Conservation (phyloP, 345 rosid species). For the Salix arbutifolia region DNA sequence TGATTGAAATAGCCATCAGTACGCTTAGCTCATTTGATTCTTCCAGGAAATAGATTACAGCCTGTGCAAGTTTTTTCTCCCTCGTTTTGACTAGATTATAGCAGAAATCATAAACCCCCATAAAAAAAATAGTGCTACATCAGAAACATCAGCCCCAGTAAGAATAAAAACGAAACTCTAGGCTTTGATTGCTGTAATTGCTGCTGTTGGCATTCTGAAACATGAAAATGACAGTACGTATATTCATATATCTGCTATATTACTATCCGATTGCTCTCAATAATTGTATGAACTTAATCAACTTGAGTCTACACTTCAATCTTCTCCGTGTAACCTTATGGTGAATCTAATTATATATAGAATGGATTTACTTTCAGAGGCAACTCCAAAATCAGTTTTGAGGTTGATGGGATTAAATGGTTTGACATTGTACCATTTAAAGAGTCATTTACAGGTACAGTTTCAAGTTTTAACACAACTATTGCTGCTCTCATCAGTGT, state of each 20-base stretch:
- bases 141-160: background rate
- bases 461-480: background rate
- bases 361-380: constrained; percentile 41
- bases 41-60: background rate
- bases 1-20: background rate
- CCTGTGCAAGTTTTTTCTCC: background rate
- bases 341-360: background rate
- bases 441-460: constrained; percentile 88
- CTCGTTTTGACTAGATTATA: background rate
- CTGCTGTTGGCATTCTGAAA: background rate
- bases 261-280: background rate
- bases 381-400: constrained; percentile 86
- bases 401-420: constrained; percentile 91
- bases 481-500: background rate
- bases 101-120: background rate
- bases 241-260: background rate
- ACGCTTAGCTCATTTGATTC: background rate
- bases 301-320: background rate
- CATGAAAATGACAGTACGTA: background rate
- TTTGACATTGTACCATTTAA: constrained; percentile 82
- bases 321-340: background rate
- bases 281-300: background rate
- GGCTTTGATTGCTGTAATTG: background rate
- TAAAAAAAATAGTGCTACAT: too few relatives aligned
- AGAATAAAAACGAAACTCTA: background rate